phyloP scores from a whole-genome alignment of 2,329 filamentous ascomycete genomes.

The Penicillium hesseltinei region DNA sequence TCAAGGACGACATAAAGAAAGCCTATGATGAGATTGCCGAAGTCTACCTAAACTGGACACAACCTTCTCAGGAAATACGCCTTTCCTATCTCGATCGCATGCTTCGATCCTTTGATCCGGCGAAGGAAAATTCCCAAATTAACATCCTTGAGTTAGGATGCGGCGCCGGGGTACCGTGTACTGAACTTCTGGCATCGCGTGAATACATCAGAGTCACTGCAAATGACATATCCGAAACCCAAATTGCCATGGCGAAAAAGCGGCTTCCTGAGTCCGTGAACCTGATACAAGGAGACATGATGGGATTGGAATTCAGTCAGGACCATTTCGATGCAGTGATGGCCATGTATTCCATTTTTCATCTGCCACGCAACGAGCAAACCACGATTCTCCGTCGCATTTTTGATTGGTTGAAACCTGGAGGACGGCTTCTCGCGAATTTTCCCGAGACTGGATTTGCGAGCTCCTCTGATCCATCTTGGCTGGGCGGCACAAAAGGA shows the following conservation, averaged over 20 bases:
- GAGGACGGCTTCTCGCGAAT: conserved; percentile 52
- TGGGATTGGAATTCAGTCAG: conserved; percentile 34
- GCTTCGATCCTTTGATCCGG: conserved; percentile 19
- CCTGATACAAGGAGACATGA: conserved; percentile 45
- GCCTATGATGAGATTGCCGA: conserved; percentile 40
- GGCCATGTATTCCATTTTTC: conserved; percentile 56
- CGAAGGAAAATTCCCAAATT: background rate
- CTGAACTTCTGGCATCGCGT: conserved; percentile 19
- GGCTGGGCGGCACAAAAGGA: conserved; percentile 34
- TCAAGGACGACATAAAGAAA: conserved; percentile 21
- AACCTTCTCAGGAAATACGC: conserved; percentile 27
- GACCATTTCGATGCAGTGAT: conserved; percentile 50
- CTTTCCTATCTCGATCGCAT: conserved; percentile 33
- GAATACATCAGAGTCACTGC: conserved; percentile 34
- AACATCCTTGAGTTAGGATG: conserved; percentile 44
- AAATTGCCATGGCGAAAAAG: conserved; percentile 38
- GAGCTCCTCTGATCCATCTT: conserved; percentile 21
- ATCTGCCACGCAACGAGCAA: conserved; percentile 55
- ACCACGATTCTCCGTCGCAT: conserved; percentile 47
- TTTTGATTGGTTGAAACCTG: conserved; percentile 51
- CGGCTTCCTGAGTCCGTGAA: conserved; percentile 24
- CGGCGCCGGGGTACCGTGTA: conserved; percentile 40
- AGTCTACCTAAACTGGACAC: conserved; percentile 40
- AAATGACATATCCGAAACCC: conserved; percentile 45
- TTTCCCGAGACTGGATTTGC: conserved; percentile 36